Base-by-base conservation (phyloP, 2,329 filamentous ascomycete genomes). In the Dendrostoma leiphaemia region DNA sequence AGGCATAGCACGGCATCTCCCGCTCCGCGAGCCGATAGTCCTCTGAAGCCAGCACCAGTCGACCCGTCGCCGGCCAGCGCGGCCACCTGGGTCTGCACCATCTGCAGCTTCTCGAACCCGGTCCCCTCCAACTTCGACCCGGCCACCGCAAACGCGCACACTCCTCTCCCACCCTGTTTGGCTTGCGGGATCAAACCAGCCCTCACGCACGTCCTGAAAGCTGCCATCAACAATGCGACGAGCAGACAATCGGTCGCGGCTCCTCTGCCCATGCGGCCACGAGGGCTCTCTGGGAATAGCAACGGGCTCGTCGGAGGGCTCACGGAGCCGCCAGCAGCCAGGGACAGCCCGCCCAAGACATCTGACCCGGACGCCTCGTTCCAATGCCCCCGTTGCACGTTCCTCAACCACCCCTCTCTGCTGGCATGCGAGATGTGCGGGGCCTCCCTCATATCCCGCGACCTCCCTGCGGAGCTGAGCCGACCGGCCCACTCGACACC, bases 51-150 rank as follows among this genome's bases (percentile, higher is more conserved):
- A 37, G 65, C 75, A 63, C 60, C 73, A 62, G 53, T 71, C 73
- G 74, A 78, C 15, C 74, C 81, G 29, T 62, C 76, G 1, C 71
- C 79, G 13, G 68, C 76, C 13, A 80, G 78, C 60, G 82, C 78
- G 56, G 90, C 90, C 6, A 97, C 91, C 4, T 97, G 93, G 93
- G 86, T 97, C 19, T 97, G 93, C 73, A 88, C 90, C 2, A 97
- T 97, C 64, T 97, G 93, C 77, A 93, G 89, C 62, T 95, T 96
- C 67, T 93, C 92, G 9, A 97, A 97, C 65, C 88, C 90, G 0
- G 85, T 97, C 1, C 92, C 94, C 1, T 89, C 90, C 34, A 97
- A 96, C 69, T 97, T 97, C 68, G 93, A 97, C 64, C 89, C 91
- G 0, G 80, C 86, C 1, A 86, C 88, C 2, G 91, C 91, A 8